Percentiles rank a stretch among this genome's conserved stretches.
Conservation (phyloP, 1,284 basidiomycete genomes). For the Melampsora americana region DNA sequence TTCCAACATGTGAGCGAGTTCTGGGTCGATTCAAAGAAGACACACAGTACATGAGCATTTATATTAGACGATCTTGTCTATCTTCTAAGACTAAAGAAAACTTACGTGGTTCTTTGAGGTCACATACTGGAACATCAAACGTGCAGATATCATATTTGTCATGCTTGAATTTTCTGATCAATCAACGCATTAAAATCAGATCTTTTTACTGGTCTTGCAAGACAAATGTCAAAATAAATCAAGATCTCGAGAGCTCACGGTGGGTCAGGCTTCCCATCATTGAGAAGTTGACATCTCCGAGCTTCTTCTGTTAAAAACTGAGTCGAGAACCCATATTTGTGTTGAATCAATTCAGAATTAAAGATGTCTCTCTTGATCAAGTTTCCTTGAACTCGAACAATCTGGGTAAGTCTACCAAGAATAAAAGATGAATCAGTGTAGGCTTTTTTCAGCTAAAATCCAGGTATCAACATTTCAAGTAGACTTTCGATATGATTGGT, state of each 20-base stretch:
- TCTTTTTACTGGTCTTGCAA: background rate
- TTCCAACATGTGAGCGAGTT: background rate
- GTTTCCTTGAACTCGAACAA: constrained; percentile 29
- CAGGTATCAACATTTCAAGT: background rate
- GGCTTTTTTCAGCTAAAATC: background rate
- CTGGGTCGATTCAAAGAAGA: background rate
- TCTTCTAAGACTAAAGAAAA: background rate
- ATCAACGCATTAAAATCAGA: background rate
- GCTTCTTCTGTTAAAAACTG: constrained; percentile 28
- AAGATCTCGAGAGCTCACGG: background rate
- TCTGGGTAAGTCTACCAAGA: constrained; percentile 29
- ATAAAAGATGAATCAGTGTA: background rate
- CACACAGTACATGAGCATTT: background rate
- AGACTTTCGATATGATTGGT: background rate
- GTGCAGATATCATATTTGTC: constrained; percentile 25
- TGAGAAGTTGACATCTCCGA: constrained; percentile 8
- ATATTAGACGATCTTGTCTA: background rate
- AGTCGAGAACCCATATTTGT: constrained; percentile 41
- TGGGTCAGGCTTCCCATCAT: background rate
- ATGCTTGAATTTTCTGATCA: background rate
- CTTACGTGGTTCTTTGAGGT: constrained; percentile 36
- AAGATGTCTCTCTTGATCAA: constrained; percentile 31
- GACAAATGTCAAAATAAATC: too few relatives aligned
- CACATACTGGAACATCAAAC: constrained; percentile 39
- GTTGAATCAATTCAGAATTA: constrained; percentile 25